These are phyloP conservation scores for Ettlia oleoabundans DNA, from an alignment of 139 green algal genomes.

Conservation along the genomic window DNA sequence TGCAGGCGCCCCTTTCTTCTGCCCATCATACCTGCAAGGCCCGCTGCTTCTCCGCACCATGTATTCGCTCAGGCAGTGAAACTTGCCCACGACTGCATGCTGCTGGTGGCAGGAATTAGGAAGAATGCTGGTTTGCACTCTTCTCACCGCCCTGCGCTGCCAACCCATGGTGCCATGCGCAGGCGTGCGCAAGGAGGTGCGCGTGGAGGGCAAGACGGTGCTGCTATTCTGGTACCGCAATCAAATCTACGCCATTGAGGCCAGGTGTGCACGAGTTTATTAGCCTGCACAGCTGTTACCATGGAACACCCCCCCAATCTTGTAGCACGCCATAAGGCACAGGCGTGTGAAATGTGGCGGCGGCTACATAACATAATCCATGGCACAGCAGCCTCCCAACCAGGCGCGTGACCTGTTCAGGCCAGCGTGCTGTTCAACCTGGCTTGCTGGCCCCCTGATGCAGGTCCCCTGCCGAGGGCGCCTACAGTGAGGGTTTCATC, in stretches of 20 bases:
- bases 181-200: slow-evolving; percentile 88
- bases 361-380: too few relatives aligned
- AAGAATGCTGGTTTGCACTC: background rate
- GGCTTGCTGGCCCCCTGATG: too few relatives aligned
- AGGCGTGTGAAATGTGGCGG: too few relatives aligned
- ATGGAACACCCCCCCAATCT: too few relatives aligned
- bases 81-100: too few relatives aligned
- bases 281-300: too few relatives aligned
- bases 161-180: background rate
- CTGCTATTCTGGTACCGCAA: slow-evolving; percentile 99
- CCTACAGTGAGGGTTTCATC: slow-evolving; percentile 96
- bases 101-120: too few relatives aligned
- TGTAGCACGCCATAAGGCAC: too few relatives aligned
- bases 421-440: too few relatives aligned
- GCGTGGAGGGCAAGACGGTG: slow-evolving; percentile 78
- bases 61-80: background rate
- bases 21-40: background rate
- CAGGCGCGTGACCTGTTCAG: too few relatives aligned
- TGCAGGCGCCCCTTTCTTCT: background rate
- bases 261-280: too few relatives aligned
- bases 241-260: slow-evolving; percentile 92
- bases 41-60: background rate
- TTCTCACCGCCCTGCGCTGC: background rate
- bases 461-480: slow-evolving; percentile 95
- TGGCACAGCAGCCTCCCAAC: too few relatives aligned